Evolutionary conservation across 108 stramenopile genomes (phyloP).

Genomic region (Cyclotella cryptica): DNA sequence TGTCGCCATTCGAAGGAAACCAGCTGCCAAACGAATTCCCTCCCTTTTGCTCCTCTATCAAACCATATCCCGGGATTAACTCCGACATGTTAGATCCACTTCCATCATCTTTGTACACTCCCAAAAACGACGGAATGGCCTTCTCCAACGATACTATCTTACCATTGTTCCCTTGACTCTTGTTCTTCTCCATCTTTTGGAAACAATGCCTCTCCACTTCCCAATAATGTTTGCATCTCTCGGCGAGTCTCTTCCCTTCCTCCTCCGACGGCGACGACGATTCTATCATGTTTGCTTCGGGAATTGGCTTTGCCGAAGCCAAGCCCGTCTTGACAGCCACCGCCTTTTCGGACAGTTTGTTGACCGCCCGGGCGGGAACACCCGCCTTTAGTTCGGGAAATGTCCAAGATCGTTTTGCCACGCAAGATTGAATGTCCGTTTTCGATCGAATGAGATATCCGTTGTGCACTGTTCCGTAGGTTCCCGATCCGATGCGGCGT

Average conservation of each 20-base stretch:
- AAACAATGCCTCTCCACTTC: constrained; percentile 79
- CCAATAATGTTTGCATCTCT: constrained; percentile 75
- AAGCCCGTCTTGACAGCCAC: constrained; percentile 22
- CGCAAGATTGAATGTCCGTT: constrained; percentile 19
- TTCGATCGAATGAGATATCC: constrained; percentile 29
- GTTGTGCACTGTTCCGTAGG: constrained; percentile 78
- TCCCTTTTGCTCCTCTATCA: not conserved
- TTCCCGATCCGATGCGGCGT: constrained; percentile 63
- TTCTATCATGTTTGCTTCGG: too few species aligned
- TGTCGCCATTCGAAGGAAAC: not conserved
- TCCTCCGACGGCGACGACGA: constrained; percentile 6
- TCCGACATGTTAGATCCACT: not conserved
- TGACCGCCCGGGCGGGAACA: not conserved
- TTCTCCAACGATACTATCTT: not conserved
- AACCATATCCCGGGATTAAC: constrained; percentile 23
- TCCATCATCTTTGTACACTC: constrained; percentile 44
- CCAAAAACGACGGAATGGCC: constrained; percentile 48
- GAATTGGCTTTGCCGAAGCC: not conserved
- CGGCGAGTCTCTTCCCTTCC: constrained; percentile 44
- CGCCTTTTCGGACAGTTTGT: not conserved
- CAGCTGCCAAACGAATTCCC: too few species aligned
- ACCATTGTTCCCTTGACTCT: constrained; percentile 18
- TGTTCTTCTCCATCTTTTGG: constrained; percentile 48
- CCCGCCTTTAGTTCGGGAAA: constrained; percentile 46
- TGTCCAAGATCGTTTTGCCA: constrained; percentile 78